Base-by-base conservation (phyloP, 1,284 basidiomycete genomes). In the Athelia sp. region DNA sequence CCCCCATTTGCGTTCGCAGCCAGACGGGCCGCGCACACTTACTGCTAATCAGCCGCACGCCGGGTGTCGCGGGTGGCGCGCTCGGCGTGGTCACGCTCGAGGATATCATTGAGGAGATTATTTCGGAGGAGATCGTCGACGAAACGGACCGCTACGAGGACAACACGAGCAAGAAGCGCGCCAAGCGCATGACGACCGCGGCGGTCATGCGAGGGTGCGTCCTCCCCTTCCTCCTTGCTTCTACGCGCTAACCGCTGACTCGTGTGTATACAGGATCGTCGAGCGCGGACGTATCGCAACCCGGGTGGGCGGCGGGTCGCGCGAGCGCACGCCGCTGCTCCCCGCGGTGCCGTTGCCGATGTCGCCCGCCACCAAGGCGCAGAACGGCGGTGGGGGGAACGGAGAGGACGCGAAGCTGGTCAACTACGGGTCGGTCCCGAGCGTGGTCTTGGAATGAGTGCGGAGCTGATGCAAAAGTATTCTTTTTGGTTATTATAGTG, bases 71-170 rank as follows among this genome's bases (percentile, higher is more conserved):
- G 8, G 79, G 80, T 18, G 88, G 87, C 29, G 87, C 78, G 3
- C 68, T 85, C 17, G 85, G 85, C 40, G 79, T 84, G 14, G 73
- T 84, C 51, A 82, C 80, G 0, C 70, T 81, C 0, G 88, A 90
- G 76, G 86, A 40, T n/a, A 21, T 40, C 36, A 40, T 40, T n/a
- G 18, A 83, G 75, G 92, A 95, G 74, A 91, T 93, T 55, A 88
- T 93, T 19, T 83, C 85, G 0, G 90, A 89, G 66, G 92, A 94
- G 66, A 91, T 92, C 47, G 83, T 94, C 34, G 92, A 95, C 61
- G 92, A 95, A 66, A 94, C 91, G 3, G 92, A 96, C 68, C 76
- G 83, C 18, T 93, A 88, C 59, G 83, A 90, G 56, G 90, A 93
- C 58, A 95, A 93, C 61, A 82, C 84, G 48, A 84, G 81, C 43